These are phyloP conservation scores for Ceratocystis papillata DNA, from an alignment of 2,329 filamentous ascomycete genomes.

Conservation along the genomic window DNA sequence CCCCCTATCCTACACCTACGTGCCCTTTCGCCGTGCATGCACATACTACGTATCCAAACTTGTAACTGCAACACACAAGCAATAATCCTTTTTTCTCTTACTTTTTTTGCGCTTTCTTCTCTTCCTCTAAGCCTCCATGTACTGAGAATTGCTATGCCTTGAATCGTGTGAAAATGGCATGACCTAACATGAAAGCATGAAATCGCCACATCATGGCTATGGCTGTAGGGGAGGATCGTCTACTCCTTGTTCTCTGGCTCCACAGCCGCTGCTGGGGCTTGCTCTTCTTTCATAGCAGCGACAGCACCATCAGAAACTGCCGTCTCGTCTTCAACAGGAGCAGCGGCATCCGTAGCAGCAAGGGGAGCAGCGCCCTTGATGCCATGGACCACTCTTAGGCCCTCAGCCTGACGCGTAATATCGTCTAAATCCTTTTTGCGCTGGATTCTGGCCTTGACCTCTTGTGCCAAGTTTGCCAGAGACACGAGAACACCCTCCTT, in stretches of 20 bases:
- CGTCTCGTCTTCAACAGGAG: neutral
- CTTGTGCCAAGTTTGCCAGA: constrained; percentile 49
- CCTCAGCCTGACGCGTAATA: constrained; percentile 36
- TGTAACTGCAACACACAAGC: neutral
- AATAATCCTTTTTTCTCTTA: neutral
- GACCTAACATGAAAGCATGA: neutral
- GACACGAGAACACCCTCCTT: constrained; percentile 76
- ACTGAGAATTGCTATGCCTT: neutral
- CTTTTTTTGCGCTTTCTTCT: neutral
- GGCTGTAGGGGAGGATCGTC: neutral
- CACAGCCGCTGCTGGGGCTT: constrained; percentile 6
- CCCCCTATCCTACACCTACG: neutral
- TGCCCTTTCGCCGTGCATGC: neutral
- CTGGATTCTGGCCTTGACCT: constrained; percentile 44
- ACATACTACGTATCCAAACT: neutral
- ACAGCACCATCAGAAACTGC: constrained; percentile 17
- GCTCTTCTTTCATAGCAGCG: constrained; percentile 23
- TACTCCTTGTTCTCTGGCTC: constrained; percentile 14
- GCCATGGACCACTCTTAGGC: constrained; percentile 39
- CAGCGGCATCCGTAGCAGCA: constrained; percentile 9
- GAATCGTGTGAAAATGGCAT: constrained; percentile 2
- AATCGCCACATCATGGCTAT: neutral
- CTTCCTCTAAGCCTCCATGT: neutral
- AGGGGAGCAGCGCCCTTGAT: constrained; percentile 32
- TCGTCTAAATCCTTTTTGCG: constrained; percentile 38